A percentile compares a stretch with the other conserved stretches of the same genome.
Evolutionary conservation across 371 early-diverging fungal genomes (phyloP).

Genomic region (Funneliformis caledonium): DNA sequence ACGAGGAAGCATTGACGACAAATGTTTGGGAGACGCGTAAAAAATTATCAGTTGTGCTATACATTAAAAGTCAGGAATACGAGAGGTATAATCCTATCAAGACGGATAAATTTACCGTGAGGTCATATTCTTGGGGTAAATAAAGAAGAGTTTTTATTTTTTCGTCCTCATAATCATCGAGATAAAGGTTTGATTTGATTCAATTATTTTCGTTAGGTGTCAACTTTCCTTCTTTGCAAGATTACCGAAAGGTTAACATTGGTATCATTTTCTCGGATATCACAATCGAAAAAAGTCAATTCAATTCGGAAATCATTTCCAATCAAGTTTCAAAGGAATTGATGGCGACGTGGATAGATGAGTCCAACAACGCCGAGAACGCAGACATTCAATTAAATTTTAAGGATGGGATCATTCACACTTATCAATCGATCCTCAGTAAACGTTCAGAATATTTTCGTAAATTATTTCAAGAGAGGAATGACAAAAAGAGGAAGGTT

Average conservation of each 20-base stretch:
- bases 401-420: conserved; percentile 4
- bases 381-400: conserved; percentile 25
- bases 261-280: neutral
- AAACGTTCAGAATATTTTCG: conserved; percentile 33
- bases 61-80: neutral
- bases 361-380: conserved; percentile 11
- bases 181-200: neutral
- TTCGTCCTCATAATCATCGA: neutral
- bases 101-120: neutral
- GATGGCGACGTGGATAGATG: neutral
- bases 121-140: neutral
- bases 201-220: neutral
- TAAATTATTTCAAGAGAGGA: neutral
- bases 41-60: neutral
- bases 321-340: neutral
- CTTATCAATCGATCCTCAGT: neutral
- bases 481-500: neutral
- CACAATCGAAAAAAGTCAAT: neutral
- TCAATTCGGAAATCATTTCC: neutral
- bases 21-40: neutral
- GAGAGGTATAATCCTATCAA: neutral
- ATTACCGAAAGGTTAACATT: neutral
- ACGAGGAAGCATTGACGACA: conserved; percentile 6
- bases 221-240: neutral
- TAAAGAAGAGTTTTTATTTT: neutral